These are phyloP conservation scores for Nidularia sp. DNA, from an alignment of 768 basidiomycete genomes.

Conservation along the genomic window DNA sequence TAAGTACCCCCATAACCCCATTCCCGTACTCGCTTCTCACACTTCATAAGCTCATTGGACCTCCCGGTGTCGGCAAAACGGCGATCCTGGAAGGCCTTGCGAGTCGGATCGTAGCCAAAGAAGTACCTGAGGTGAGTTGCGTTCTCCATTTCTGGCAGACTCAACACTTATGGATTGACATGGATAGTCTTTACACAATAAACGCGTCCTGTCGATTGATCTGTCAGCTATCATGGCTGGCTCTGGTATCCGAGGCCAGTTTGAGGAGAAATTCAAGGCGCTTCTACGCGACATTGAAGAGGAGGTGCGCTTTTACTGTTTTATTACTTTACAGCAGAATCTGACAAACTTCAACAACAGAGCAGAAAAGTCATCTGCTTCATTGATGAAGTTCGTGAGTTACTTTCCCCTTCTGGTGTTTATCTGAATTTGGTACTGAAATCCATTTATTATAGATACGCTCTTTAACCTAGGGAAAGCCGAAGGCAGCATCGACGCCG, in stretches of 20 bases:
- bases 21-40: neutral
- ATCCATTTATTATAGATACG: slow-evolving; percentile 40
- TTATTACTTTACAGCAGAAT: slow-evolving; percentile 10
- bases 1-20: slow-evolving; percentile 22
- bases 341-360: slow-evolving; percentile 20
- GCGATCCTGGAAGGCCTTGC: slow-evolving; percentile 90
- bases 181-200: slow-evolving; percentile 73
- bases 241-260: slow-evolving; percentile 87
- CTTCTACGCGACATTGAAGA: slow-evolving; percentile 88
- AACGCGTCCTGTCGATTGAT: slow-evolving; percentile 86
- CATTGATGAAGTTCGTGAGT: slow-evolving; percentile 85
- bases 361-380: slow-evolving; percentile 84
- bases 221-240: slow-evolving; percentile 83
- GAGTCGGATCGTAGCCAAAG: slow-evolving; percentile 79
- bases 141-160: neutral
- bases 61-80: slow-evolving; percentile 91
- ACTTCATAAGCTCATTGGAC: slow-evolving; percentile 60
- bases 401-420: slow-evolving; percentile 27
- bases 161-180: neutral
- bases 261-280: slow-evolving; percentile 91
- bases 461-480: slow-evolving; percentile 88
- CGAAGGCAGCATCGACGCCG: slow-evolving; percentile 89
- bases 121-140: slow-evolving; percentile 80
- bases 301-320: slow-evolving; percentile 40
- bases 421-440: neutral